Evolutionary conservation across 192 early-diverging fungal genomes (phyloP).

Genomic region (Haplosporangium gracile): DNA sequence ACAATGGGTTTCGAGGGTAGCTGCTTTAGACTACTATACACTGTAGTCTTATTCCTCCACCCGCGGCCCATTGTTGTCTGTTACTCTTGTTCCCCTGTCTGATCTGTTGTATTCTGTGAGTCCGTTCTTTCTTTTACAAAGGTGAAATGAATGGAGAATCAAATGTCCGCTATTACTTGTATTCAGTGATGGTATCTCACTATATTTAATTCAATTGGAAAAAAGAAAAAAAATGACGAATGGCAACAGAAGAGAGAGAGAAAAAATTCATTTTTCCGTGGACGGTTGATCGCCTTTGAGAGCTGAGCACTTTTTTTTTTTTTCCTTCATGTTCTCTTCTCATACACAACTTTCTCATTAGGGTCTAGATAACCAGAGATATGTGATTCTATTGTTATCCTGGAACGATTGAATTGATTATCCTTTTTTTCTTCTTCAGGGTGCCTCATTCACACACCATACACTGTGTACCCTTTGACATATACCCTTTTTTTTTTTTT

Average conservation of each 20-base stretch:
- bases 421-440: background rate
- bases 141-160: background rate
- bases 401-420: background rate
- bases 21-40: background rate
- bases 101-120: background rate
- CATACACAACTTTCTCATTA: too few relatives aligned
- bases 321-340: background rate
- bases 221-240: background rate
- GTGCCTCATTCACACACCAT: background rate
- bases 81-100: background rate
- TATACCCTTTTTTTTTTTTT: too few relatives aligned
- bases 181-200: background rate
- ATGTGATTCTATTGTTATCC: background rate
- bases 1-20: background rate
- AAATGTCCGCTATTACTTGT: background rate
- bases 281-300: constrained; percentile 1
- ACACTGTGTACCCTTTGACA: background rate
- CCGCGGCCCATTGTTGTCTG: background rate
- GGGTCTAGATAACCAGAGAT: too few relatives aligned
- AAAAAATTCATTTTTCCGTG: background rate
- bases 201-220: background rate
- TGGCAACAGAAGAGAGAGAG: background rate
- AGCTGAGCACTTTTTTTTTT: constrained; percentile 5
- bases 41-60: background rate
- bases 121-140: background rate